A percentile compares a stretch with the other conserved stretches of the same genome.
Conservation (phyloP, 2,329 filamentous ascomycete genomes). For the Hypoxylon sp. region DNA sequence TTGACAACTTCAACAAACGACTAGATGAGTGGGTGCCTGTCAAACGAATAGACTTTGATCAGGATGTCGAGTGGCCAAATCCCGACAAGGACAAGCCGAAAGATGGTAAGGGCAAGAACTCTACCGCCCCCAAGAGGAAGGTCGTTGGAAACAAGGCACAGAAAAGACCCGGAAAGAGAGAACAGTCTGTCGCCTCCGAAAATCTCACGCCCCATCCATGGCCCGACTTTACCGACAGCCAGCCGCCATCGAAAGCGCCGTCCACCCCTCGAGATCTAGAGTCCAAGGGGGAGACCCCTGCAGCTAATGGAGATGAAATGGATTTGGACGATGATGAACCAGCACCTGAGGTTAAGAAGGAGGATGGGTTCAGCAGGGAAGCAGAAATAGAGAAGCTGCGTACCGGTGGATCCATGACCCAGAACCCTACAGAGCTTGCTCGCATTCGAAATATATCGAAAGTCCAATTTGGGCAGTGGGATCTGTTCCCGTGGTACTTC, state of each 20-base stretch:
- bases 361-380: slow-evolving; percentile 78
- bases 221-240: slow-evolving; percentile 67
- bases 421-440: slow-evolving; percentile 96
- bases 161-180: slow-evolving; percentile 69
- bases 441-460: slow-evolving; percentile 95
- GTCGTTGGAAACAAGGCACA: slow-evolving; percentile 70
- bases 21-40: slow-evolving; percentile 88
- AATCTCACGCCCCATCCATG: slow-evolving; percentile 68
- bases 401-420: slow-evolving; percentile 97
- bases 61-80: slow-evolving; percentile 96
- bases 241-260: slow-evolving; percentile 61
- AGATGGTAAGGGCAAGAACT: slow-evolving; percentile 80
- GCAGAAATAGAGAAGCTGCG: slow-evolving; percentile 97
- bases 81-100: slow-evolving; percentile 89
- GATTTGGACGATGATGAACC: slow-evolving; percentile 68
- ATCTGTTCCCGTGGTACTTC: slow-evolving; percentile 99
- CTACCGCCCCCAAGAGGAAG: slow-evolving; percentile 70
- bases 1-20: slow-evolving; percentile 96
- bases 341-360: slow-evolving; percentile 62
- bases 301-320: slow-evolving; percentile 64
- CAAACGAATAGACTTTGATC: slow-evolving; percentile 84
- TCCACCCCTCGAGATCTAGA: slow-evolving; percentile 62
- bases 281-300: slow-evolving; percentile 63
- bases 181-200: slow-evolving; percentile 69
- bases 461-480: slow-evolving; percentile 92